These are phyloP conservation scores for Yamadazyma endophytica DNA, from an alignment of 805 yeast species.

Conservation along the genomic window DNA sequence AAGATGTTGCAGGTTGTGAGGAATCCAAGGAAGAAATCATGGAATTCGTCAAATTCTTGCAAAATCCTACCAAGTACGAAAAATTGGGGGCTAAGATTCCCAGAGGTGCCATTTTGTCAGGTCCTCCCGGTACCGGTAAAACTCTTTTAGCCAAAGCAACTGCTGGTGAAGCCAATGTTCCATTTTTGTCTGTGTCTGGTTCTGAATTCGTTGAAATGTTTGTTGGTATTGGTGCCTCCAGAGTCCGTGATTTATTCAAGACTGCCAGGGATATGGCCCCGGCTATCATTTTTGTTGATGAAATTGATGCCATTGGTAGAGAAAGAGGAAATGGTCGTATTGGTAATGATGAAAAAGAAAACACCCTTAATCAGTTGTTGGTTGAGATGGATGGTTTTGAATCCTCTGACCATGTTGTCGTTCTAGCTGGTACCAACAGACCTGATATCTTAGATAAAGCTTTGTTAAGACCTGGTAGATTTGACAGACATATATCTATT, in stretches of 20 bases:
- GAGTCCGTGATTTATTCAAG: constrained; percentile 89
- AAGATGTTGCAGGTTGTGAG: constrained; percentile 92
- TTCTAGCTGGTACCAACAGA: constrained; percentile 91
- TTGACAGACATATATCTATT: constrained; percentile 82
- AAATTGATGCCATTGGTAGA: constrained; percentile 94
- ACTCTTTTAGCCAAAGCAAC: constrained; percentile 90
- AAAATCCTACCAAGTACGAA: constrained; percentile 81
- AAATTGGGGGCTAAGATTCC: constrained; percentile 91
- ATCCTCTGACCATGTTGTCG: constrained; percentile 85
- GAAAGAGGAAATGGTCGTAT: constrained; percentile 75
- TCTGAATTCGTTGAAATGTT: constrained; percentile 97
- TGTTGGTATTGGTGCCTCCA: constrained; percentile 93
- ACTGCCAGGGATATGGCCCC: constrained; percentile 91
- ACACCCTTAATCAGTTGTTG: constrained; percentile 83
- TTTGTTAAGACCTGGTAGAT: constrained; percentile 89
- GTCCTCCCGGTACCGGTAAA: constrained; percentile 98
- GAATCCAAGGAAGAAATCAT: constrained; percentile 93
- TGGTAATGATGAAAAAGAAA: constrained; percentile 84
- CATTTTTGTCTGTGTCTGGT: constrained; percentile 86
- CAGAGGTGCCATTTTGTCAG: constrained; percentile 89
- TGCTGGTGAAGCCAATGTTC: constrained; percentile 96
- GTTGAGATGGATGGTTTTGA: constrained; percentile 97
- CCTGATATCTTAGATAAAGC: constrained; percentile 90
- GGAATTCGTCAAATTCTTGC: constrained; percentile 90
- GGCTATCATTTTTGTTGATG: constrained; percentile 86